A percentile compares a stretch with the other conserved stretches of the same genome.
These are phyloP conservation scores for Lasiodiplodia gonubiensis DNA, from an alignment of 2,329 filamentous ascomycete species.

Conservation along the genomic window DNA sequence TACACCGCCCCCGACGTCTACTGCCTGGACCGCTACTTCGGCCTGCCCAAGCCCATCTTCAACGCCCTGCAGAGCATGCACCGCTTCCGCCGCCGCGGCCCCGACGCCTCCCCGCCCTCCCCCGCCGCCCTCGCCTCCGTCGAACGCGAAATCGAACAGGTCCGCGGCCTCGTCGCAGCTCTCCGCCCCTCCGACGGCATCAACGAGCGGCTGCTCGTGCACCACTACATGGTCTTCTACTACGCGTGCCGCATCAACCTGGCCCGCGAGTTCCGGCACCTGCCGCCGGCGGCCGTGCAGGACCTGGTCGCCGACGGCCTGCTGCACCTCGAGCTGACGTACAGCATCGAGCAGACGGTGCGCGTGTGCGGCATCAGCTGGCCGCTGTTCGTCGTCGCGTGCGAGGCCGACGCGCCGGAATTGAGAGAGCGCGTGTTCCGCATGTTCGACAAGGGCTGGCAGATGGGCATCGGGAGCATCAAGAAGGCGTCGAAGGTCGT, in stretches of 20 bases:
- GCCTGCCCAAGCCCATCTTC: conserved; percentile 25
- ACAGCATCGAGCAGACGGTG: conserved; percentile 20
- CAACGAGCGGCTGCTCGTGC: conserved; percentile 10
- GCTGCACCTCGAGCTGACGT: conserved; percentile 20
- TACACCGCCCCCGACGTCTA: conserved; percentile 10
- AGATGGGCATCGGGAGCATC: conserved; percentile 18
- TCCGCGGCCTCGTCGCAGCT: not conserved
- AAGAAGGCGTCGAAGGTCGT: conserved; percentile 17
- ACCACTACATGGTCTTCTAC: conserved; percentile 23
- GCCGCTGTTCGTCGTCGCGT: conserved; percentile 25
- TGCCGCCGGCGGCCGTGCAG: conserved; percentile 3
- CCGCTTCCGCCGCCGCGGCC: not conserved
- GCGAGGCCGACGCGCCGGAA: conserved; percentile 17
- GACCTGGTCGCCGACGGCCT: not conserved
- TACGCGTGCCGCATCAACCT: conserved; percentile 25
- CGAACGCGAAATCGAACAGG: not conserved
- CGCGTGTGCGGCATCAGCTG: conserved; percentile 21
- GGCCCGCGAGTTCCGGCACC: conserved; percentile 17
- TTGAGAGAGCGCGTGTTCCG: not conserved
- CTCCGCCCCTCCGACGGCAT: conserved; percentile 5
- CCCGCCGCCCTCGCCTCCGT: not conserved
- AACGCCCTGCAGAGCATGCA: conserved; percentile 18
- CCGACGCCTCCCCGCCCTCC: not conserved
- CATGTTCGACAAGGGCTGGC: conserved; percentile 22
- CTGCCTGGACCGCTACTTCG: conserved; percentile 24